Conservation (phyloP, 345 rosid genomes). For the Lagerstroemia speciosa region DNA sequence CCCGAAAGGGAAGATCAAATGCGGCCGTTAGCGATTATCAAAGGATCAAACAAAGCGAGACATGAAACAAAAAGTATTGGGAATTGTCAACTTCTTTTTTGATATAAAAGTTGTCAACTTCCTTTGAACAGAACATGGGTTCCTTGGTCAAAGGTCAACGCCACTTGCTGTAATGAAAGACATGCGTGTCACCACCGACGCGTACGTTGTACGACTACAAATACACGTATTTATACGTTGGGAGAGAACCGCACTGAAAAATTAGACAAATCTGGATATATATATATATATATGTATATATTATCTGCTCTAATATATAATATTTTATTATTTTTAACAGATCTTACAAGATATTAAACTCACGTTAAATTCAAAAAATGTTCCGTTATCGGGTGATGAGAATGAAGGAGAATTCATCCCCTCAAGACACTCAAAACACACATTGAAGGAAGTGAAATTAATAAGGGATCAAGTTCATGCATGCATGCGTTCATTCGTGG, state of each 20-base stretch:
- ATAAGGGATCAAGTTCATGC: not conserved
- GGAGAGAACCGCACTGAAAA: too few species aligned
- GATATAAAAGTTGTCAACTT: not conserved
- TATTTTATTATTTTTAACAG: too few species aligned
- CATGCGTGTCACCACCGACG: not conserved
- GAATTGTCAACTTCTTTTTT: too few species aligned
- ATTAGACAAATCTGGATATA: too few species aligned
- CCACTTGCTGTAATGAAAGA: constrained; percentile 5
- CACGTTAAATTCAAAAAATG: too few species aligned
- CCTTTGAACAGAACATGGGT: not conserved
- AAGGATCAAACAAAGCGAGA: not conserved
- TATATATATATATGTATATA: too few species aligned
- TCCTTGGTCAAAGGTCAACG: constrained; percentile 14
- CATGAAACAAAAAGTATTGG: too few species aligned
- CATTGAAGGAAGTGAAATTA: constrained; percentile 1
- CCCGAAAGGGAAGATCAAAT: too few species aligned
- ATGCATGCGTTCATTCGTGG: not conserved
- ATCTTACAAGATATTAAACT: too few species aligned
- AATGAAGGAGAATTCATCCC: constrained; percentile 2
- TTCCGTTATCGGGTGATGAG: not conserved
- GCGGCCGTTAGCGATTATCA: not conserved
- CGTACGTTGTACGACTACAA: not conserved
- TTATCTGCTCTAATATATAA: too few species aligned
- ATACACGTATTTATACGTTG: too few species aligned
- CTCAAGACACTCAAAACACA: not conserved